Conservation (phyloP, 495 filamentous ascomycete genomes). For the Echria macrotheca region DNA sequence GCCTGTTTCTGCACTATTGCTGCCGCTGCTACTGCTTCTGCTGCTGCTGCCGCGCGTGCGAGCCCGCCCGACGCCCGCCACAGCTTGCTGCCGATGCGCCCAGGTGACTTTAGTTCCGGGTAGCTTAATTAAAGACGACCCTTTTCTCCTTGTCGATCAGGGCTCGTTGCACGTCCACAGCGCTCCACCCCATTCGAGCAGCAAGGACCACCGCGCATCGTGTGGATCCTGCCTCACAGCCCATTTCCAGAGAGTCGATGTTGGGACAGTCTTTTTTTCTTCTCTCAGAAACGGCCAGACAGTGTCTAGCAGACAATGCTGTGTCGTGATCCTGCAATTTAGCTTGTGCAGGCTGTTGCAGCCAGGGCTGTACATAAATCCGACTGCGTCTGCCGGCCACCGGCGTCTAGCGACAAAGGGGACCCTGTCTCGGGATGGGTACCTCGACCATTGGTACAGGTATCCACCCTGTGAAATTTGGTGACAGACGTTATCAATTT, state of each 20-base stretch:
- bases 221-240: conserved; percentile 1
- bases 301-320: background rate
- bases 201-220: conserved; percentile 9
- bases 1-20: background rate
- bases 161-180: conserved; percentile 1
- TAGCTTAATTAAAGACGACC: conserved; percentile 15
- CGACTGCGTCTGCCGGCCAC: conserved; percentile 4
- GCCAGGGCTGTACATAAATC: background rate
- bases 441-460: conserved; percentile 16
- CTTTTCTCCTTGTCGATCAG: conserved; percentile 20
- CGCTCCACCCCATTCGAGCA: background rate
- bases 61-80: background rate
- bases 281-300: too few relatives aligned
- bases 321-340: conserved; percentile 11
- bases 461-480: conserved; percentile 25
- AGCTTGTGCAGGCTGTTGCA: background rate
- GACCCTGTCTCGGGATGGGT: conserved; percentile 9
- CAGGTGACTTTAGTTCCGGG: conserved; percentile 16
- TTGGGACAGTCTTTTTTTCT: too few relatives aligned
- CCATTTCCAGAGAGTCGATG: too few relatives aligned
- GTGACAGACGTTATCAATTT: conserved; percentile 15
- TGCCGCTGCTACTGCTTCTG: too few relatives aligned
- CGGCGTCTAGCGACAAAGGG: conserved; percentile 7
- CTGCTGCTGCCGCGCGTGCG: background rate
- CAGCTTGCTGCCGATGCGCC: conserved; percentile 4